Conservation (phyloP, 306 rosid genomes). For the Gynostemma pentaphyllum region DNA sequence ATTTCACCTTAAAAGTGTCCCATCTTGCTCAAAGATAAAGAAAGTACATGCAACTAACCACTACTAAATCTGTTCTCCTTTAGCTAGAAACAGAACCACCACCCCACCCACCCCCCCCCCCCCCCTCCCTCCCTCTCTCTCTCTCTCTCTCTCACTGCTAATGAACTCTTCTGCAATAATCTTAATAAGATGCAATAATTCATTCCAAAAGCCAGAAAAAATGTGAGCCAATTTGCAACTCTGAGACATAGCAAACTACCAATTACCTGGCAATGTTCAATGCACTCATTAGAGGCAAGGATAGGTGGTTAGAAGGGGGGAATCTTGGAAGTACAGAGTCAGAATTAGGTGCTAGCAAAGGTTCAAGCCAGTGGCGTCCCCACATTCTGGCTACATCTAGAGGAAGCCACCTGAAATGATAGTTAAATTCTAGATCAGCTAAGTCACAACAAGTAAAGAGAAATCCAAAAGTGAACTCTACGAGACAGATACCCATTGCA, state of each 20-base stretch:
- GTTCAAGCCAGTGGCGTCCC: slow-evolving; percentile 97
- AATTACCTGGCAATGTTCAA: slow-evolving; percentile 83
- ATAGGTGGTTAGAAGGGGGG: slow-evolving; percentile 59
- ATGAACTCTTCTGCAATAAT: not conserved
- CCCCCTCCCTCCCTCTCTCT: too few species aligned
- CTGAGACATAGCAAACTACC: not conserved
- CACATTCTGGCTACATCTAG: slow-evolving; percentile 94
- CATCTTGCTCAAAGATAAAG: not conserved
- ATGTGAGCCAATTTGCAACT: not conserved
- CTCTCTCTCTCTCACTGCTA: too few species aligned
- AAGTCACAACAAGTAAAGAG: slow-evolving; percentile 1
- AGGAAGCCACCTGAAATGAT: slow-evolving; percentile 77
- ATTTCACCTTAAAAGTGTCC: not conserved
- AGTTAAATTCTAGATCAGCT: slow-evolving; percentile 7
- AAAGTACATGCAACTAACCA: not conserved
- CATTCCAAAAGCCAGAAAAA: not conserved
- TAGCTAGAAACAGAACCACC: not conserved
- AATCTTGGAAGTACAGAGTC: slow-evolving; percentile 42
- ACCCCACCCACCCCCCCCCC: too few species aligned
- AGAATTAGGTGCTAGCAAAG: slow-evolving; percentile 60
- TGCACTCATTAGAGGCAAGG: slow-evolving; percentile 82
- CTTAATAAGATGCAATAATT: not conserved
- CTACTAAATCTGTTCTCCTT: not conserved
- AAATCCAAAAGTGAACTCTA: not conserved
- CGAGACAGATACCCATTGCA: slow-evolving; percentile 68